Base-by-base conservation (phyloP, 495 filamentous ascomycete genomes). In the Venustampulla echinocandica region DNA sequence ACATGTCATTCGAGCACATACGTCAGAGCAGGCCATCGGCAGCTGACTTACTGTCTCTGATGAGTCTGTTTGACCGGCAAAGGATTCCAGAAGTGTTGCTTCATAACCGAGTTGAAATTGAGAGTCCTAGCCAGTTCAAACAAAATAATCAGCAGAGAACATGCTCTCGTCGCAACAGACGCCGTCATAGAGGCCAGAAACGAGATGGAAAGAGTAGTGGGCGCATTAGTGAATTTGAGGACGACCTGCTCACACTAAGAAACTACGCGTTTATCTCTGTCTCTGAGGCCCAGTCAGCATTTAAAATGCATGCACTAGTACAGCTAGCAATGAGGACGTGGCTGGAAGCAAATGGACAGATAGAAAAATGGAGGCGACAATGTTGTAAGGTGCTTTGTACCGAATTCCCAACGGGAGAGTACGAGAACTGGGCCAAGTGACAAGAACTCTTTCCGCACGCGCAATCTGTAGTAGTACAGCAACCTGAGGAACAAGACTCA, bases 231-330 rank as follows among this genome's bases (percentile, higher is more conserved):
- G 53, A 36, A 13, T 73, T 74, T 54, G 65, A 73, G 43, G 61
- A 67, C 2, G 66, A 74, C 55, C 28, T 76, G 7, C 28, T 39
- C 18, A 61, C 54, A 13, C 55, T 76, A 22, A 44, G 57, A 49
- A 57, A 64, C 40, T 72, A 64, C 55, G 66, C 59, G 32, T 66
- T 74, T n/a, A 60, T 75, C 45, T 52, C 55, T 10, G n/a, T 51
- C n/a, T 50, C 37, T 24, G 39, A 44, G n/a, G 21, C 20, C 2
- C 47, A 46, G 5, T 43, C 47, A 33, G 57, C 36, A 0, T 74
- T 70, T 45, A 59, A 67, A 47, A 77, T 75, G 62, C 65, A 76
- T 56, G 28, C 44, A 38, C 60, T 77, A 0, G 70, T 76, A 14
- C 66, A 75, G 53, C 44, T 73, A 19, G 60, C 64, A 1, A 70